phyloP scores from a whole-genome alignment of 148 eudicot genomes.

The Amaranthus cruentus region DNA sequence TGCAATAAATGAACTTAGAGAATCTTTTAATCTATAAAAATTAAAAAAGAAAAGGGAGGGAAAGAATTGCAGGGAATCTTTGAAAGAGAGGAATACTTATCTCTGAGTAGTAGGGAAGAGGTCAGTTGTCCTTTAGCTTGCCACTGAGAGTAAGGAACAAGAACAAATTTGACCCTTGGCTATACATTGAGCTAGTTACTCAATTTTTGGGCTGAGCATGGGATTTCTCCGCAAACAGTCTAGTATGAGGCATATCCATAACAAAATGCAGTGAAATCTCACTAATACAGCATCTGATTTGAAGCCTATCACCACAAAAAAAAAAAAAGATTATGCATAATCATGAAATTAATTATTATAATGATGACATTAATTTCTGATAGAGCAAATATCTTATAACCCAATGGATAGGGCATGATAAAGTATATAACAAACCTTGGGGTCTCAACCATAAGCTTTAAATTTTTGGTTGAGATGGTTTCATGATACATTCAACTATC shows the following conservation, averaged over 20 bases:
- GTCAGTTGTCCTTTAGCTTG: constrained; percentile 28
- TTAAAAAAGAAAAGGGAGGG: not conserved
- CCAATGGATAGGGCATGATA: too few relatives aligned
- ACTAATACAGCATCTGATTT: constrained; percentile 2
- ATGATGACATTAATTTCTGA: not conserved
- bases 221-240: constrained; percentile 3
- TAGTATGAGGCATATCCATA: constrained; percentile 9
- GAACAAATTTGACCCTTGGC: constrained; percentile 24
- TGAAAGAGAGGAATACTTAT: constrained; percentile 18
- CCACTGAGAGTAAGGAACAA: constrained; percentile 17
- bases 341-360: not conserved
- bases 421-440: too few relatives aligned
- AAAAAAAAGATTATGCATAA: constrained; percentile 3
- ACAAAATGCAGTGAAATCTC: constrained; percentile 12
- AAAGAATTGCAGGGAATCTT: constrained; percentile 22
- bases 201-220: constrained; percentile 2
- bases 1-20: not conserved
- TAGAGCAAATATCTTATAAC: too few relatives aligned
- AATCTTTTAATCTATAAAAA: not conserved
- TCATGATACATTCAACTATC: not conserved
- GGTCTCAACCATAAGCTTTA: too few relatives aligned
- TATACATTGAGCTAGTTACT: constrained; percentile 25
- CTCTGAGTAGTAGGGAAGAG: constrained; percentile 12
- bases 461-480: too few relatives aligned
- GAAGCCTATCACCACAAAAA: constrained; percentile 12